Conservation (phyloP, 164 flowering plant genomes). For the Annona squamosa region DNA sequence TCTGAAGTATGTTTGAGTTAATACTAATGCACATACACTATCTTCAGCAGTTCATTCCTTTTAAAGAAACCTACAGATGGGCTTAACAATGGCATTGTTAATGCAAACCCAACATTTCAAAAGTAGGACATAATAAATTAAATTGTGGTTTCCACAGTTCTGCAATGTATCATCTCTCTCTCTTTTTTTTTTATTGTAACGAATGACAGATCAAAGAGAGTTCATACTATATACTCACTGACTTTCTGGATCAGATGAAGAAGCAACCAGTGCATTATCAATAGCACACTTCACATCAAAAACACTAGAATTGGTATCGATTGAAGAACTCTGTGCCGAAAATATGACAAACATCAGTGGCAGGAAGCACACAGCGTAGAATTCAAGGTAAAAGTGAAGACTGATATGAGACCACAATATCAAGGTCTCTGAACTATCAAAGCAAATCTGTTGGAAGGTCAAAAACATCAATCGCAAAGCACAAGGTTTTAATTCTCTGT, state of each 20-base stretch:
- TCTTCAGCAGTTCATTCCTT: neutral
- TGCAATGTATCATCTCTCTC: neutral
- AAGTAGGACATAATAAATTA: neutral
- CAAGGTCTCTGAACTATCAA: neutral
- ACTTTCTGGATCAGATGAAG: conserved; percentile 94
- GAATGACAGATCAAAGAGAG: neutral
- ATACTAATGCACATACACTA: neutral
- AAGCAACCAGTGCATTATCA: conserved; percentile 68
- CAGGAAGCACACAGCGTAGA: neutral
- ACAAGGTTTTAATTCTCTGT: neutral
- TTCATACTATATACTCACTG: conserved; percentile 57
- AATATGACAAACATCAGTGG: conserved; percentile 6
- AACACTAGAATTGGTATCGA: conserved; percentile 47
- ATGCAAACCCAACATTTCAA: neutral
- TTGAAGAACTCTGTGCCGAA: conserved; percentile 74
- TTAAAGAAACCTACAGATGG: neutral
- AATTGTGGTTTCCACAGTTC: neutral
- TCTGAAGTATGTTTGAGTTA: neutral
- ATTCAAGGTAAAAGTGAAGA: neutral
- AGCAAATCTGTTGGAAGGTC: neutral
- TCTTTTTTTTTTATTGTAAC: neutral
- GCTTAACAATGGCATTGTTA: neutral
- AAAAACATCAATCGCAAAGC: neutral
- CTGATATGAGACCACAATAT: neutral
- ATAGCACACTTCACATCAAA: conserved; percentile 82